Evolutionary conservation across 345 rosid genomes (phyloP), one percentile per base, ranked within the genome.

Genomic region (Eucalyptus albens): DNA sequence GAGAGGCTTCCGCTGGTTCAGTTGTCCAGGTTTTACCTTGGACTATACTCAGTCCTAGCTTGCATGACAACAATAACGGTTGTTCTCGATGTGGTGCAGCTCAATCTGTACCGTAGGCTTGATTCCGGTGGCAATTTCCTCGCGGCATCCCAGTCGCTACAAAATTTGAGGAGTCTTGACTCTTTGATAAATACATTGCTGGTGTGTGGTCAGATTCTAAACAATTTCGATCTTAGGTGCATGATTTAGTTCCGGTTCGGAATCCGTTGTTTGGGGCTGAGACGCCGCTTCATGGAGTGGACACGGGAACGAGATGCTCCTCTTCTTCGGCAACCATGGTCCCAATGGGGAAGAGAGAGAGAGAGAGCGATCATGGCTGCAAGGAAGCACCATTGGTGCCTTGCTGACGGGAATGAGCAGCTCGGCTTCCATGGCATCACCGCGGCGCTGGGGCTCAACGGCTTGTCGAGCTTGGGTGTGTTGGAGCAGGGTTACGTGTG

Each of bases 81-180:
- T 24, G 62, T 56, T 56, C 62, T 56, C 3, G 29, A 56, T 24
- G 62, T 56, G 62, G 62, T 9, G 62, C 29, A 0, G 62, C 62
- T 56, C 24, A 53, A 0, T 21, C 5, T 4, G 4, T 3, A 21
- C 2, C 59, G 2, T 1, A 22, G 29, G 47, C 62, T 0, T 56
- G 62, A 56, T 56, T 56, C 12, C 6, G 0, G 3, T 56, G 62
- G 62, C 62, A 56, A 56, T 24, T 22, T 56, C 62, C 29, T 56
- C 2, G 29, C 62, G 0, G 29, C 62, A 24, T 56, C 62, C 0
- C 45, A 0, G 26, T 7, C 1, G 24, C 56, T 2, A 3, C 56
- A 19, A 53, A 53, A 53, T 53, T 53, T 19, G 56, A 53, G 19
- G 56, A 55, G 59, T 21, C 22, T 42, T 55, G 62, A 56, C 29